phyloP scores from a whole-genome alignment of 2,329 filamentous ascomycete genomes.

The Diaporthe longicolla region DNA sequence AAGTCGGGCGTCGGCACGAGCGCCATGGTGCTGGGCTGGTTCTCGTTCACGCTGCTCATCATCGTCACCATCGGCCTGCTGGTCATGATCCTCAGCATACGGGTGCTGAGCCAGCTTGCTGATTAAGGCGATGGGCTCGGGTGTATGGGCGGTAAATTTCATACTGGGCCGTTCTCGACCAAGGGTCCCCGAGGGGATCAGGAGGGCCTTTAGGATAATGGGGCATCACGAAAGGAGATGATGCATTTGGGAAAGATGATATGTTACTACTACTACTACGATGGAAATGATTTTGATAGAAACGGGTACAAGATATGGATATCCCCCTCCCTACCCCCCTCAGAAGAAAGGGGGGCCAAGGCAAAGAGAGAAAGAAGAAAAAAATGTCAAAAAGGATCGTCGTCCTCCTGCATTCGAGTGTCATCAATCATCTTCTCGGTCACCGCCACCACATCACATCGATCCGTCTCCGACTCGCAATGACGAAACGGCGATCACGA shows the following conservation, averaged over 20 bases:
- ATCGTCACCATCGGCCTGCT: slow-evolving; percentile 95
- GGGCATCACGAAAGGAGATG: not conserved
- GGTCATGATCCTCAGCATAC: slow-evolving; percentile 96
- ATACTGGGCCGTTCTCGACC: too few relatives aligned
- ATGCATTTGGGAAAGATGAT: not conserved
- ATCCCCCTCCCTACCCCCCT: not conserved
- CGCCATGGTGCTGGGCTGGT: slow-evolving; percentile 98
- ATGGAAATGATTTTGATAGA: slow-evolving; percentile 29
- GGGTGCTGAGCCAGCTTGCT: slow-evolving; percentile 76
- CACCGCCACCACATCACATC: not conserved
- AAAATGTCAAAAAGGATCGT: not conserved
- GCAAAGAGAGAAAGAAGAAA: not conserved
- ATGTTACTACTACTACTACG: not conserved
- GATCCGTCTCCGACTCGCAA: not conserved
- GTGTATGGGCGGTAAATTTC: too few relatives aligned
- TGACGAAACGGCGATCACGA: not conserved
- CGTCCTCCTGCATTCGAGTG: not conserved
- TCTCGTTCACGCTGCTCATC: slow-evolving; percentile 92
- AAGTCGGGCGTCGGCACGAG: slow-evolving; percentile 90
- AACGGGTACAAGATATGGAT: not conserved
- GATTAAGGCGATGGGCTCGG: slow-evolving; percentile 45
- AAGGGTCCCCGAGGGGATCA: too few relatives aligned
- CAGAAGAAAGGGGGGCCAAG: too few relatives aligned
- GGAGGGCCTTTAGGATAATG: not conserved
- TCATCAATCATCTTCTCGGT: too few relatives aligned